Evolutionary conservation across 768 basidiomycete species (phyloP).

Genomic region (Mycena vulgaris): DNA sequence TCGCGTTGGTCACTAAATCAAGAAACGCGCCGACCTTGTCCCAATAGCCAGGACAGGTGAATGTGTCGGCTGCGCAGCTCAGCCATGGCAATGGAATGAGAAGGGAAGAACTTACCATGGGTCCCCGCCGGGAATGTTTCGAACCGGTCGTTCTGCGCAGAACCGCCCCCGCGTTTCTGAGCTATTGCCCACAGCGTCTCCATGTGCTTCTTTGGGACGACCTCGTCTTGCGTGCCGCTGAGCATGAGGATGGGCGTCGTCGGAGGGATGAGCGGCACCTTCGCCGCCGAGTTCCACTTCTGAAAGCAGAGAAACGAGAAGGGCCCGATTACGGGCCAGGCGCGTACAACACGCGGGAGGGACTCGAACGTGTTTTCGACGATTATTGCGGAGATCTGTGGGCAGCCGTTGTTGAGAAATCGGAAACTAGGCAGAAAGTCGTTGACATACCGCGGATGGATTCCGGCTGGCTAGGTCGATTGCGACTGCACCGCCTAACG

Average conservation of each 20-base stretch:
- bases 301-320: constrained; percentile 77
- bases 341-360: constrained; percentile 56
- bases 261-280: constrained; percentile 56
- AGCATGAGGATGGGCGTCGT: constrained; percentile 73
- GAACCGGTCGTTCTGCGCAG: constrained; percentile 26
- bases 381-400: constrained; percentile 70
- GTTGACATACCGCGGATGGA: constrained; percentile 59
- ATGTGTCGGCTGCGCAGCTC: constrained; percentile 14
- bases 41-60: constrained; percentile 51
- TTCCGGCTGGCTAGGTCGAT: constrained; percentile 79
- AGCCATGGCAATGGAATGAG: too few relatives aligned
- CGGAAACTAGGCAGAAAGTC: neutral
- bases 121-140: constrained; percentile 7
- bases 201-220: constrained; percentile 72
- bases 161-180: constrained; percentile 36
- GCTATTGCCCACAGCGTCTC: constrained; percentile 64
- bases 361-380: constrained; percentile 84
- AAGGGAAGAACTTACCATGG: constrained; percentile 6
- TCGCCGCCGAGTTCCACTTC: constrained; percentile 73
- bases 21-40: constrained; percentile 49
- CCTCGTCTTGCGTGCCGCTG: constrained; percentile 68
- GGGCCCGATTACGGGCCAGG: constrained; percentile 49
- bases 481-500: constrained; percentile 82
- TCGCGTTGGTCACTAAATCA: neutral
- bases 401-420: neutral